Evolutionary conservation across 2,329 filamentous ascomycete species (phyloP), one percentile per base, ranked within the genome.

Genomic region (Aureobasidium subglaciale): DNA sequence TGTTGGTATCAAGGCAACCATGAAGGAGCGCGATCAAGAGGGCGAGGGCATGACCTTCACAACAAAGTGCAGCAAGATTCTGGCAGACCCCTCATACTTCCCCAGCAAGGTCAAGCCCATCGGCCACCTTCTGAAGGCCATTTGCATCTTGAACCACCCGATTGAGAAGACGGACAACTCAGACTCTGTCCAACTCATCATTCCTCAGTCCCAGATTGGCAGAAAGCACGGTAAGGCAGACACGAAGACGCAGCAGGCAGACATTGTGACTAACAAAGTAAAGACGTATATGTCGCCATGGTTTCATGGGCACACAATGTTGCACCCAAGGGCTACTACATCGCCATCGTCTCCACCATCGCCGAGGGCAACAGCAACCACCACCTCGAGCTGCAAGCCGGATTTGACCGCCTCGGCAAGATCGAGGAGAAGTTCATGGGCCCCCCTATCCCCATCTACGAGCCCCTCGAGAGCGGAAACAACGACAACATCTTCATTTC

Each of bases 401-500:
- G 92, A 67, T 85, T 97, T 63, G 90, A 96, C 68, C 86, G 92
- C 63, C 85, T 99, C 27, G 93, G 93, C 64, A 83, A 84, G 71
- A 93, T 96, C 61, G 91, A 97, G 76, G 93, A 97, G 81, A 91
- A 90, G 72, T 99, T 97, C 76, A 90, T 96, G 87, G 88, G 90
- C 24, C 76, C 89, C 27, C 89, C 93, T 16, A 96, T 96, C 63
- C 91, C 93, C 53, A 81, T 99, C 59, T 97, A 96, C 73, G 90
- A 95, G 75, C 95, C 93, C 20, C 71, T 92, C 46, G 87, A 89
- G 67, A 82, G 86, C 67, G 93, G 93, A 61, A 79, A 77, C 63
- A 87, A 85, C 64, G 91, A 96, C 78, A 91, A 91, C 73, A 86
- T 99, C 72, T 99, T 90, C 78, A 90, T 99, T 70, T 96, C 90